Conservation (phyloP, 1,284 basidiomycete species). For the Sporisorium reilianum region DNA sequence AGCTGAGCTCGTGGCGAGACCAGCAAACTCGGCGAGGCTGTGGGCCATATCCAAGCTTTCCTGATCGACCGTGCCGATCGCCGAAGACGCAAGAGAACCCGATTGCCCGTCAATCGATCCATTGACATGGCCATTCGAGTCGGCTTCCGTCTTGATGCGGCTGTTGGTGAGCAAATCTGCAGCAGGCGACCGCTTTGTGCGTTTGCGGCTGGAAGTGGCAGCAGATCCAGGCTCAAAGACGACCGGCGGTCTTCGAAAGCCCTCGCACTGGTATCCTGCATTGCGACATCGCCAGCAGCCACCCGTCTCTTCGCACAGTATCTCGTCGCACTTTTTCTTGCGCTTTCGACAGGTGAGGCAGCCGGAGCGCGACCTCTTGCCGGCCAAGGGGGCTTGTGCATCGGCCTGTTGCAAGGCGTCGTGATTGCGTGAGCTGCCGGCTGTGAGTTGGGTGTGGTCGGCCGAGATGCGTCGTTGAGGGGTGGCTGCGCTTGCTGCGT, state of each 20-base stretch:
- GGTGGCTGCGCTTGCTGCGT: neutral
- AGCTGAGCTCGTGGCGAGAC: constrained; percentile 32
- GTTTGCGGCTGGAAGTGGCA: constrained; percentile 11
- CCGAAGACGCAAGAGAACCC: constrained; percentile 2
- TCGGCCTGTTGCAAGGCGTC: constrained; percentile 3
- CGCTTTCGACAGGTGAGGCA: constrained; percentile 47
- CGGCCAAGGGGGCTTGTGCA: constrained; percentile 15
- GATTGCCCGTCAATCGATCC: constrained; percentile 13
- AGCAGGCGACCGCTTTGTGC: constrained; percentile 20
- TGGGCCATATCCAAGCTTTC: constrained; percentile 30
- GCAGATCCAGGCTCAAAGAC: constrained; percentile 31
- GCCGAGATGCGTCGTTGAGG: neutral
- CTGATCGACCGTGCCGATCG: constrained; percentile 7
- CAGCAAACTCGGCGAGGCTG: constrained; percentile 39
- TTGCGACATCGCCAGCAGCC: constrained; percentile 50
- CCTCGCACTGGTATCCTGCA: constrained; percentile 49
- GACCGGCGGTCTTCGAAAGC: constrained; percentile 31
- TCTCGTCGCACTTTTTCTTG: constrained; percentile 52
- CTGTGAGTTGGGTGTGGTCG: neutral
- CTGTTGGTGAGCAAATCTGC: neutral
- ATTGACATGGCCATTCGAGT: neutral
- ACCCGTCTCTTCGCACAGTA: constrained; percentile 41
- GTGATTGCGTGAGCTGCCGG: neutral
- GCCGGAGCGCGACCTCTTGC: constrained; percentile 39
- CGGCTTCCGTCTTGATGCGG: constrained; percentile 23